Percentiles rank a stretch among this genome's conserved stretches.
These are phyloP conservation scores for Geotrichum fermentans DNA, from an alignment of 1,139 yeast species.

Conservation along the genomic window DNA sequence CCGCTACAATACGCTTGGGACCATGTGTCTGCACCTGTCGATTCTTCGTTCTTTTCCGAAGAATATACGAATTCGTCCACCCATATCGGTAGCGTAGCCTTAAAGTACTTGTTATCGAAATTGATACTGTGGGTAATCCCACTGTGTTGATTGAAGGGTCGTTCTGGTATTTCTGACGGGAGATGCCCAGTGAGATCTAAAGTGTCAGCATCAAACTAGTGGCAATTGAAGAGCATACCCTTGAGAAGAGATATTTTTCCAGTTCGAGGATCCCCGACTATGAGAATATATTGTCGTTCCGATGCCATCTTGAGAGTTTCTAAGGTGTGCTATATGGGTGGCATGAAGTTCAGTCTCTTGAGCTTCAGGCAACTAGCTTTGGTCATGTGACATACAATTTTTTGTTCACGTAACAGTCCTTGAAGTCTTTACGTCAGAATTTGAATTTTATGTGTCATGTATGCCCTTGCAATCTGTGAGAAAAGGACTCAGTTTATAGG, in stretches of 20 bases:
- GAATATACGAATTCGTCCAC: slow-evolving; percentile 40
- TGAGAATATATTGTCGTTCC: slow-evolving; percentile 16
- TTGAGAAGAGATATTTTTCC: slow-evolving; percentile 18
- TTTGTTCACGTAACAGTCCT: too few species aligned
- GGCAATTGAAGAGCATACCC: slow-evolving; percentile 11
- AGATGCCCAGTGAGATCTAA: slow-evolving; percentile 18
- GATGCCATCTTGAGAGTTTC: too few species aligned
- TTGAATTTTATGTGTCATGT: too few species aligned
- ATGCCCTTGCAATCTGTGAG: too few species aligned
- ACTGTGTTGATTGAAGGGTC: slow-evolving; percentile 28
- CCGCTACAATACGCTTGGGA: slow-evolving; percentile 14
- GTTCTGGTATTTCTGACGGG: slow-evolving; percentile 17
- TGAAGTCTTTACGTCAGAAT: too few species aligned
- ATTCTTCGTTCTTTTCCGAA: background rate
- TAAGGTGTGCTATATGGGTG: too few species aligned
- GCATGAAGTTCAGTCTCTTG: background rate
- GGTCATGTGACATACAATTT: too few species aligned
- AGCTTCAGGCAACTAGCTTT: background rate
- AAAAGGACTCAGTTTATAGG: too few species aligned
- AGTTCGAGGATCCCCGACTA: slow-evolving; percentile 19
- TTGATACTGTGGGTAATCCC: slow-evolving; percentile 37
- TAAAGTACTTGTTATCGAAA: slow-evolving; percentile 40
- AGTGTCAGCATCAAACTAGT: background rate
- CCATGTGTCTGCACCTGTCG: slow-evolving; percentile 7
- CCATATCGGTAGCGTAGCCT: slow-evolving; percentile 40